phyloP scores from a whole-genome alignment of 371 early-diverging fungal genomes.

The Syncephalastrum sp. region DNA sequence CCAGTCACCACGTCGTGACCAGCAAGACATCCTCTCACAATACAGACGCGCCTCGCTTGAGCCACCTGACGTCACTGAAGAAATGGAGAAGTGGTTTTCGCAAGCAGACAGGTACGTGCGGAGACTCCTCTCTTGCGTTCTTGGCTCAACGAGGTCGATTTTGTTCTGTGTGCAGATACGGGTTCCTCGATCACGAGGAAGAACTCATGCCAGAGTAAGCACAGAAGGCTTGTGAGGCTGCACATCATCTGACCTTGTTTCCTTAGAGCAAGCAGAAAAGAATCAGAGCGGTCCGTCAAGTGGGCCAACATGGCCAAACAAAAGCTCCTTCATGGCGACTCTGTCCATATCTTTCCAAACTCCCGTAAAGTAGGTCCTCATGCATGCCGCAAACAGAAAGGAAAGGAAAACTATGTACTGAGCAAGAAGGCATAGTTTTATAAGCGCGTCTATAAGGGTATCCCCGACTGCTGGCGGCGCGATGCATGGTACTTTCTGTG shows the following conservation, averaged over 20 bases:
- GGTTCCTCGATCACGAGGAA: slow-evolving; percentile 32
- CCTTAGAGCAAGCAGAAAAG: slow-evolving; percentile 29
- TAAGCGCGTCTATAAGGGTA: slow-evolving; percentile 59
- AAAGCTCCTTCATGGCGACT: slow-evolving; percentile 29
- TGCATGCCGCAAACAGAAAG: too few species aligned
- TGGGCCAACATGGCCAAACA: slow-evolving; percentile 59
- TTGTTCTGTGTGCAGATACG: slow-evolving; percentile 35
- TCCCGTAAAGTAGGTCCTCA: slow-evolving; percentile 35
- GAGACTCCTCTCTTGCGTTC: background rate
- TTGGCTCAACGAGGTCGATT: background rate
- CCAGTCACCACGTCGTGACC: background rate
- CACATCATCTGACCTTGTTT: background rate
- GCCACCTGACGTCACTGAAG: slow-evolving; percentile 33
- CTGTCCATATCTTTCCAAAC: slow-evolving; percentile 37
- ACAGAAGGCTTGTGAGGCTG: background rate
- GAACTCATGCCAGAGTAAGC: slow-evolving; percentile 16
- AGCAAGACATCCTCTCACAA: slow-evolving; percentile 9
- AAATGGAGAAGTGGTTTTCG: slow-evolving; percentile 54
- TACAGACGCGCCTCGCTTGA: slow-evolving; percentile 8
- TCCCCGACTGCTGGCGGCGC: slow-evolving; percentile 67
- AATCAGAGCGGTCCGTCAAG: slow-evolving; percentile 46
- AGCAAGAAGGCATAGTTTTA: slow-evolving; percentile 30
- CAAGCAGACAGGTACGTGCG: slow-evolving; percentile 42
- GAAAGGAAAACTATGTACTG: too few species aligned
- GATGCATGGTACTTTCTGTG: slow-evolving; percentile 56